A percentile compares a stretch with the other conserved stretches of the same genome.
These are phyloP conservation scores for Spinellus fusiger DNA, from an alignment of 192 early-diverging fungal species.

Conservation along the genomic window DNA sequence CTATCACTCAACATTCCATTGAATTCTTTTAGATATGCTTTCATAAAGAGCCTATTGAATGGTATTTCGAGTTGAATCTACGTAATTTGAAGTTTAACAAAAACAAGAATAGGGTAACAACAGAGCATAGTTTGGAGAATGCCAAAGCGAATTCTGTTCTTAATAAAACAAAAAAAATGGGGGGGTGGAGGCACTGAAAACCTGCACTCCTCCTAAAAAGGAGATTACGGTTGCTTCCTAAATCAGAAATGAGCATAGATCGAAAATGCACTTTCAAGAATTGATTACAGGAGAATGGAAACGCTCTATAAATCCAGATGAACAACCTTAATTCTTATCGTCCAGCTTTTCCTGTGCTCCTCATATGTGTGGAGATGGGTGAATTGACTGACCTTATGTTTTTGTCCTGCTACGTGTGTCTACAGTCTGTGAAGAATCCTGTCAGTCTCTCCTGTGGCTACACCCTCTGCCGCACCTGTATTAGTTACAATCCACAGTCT, in stretches of 20 bases:
- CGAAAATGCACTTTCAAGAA: not conserved
- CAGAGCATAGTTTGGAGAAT: too few species aligned
- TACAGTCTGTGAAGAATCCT: conserved; percentile 2
- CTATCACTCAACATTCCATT: too few species aligned
- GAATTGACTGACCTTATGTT: not conserved
- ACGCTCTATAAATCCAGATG: not conserved
- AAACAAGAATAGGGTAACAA: too few species aligned
- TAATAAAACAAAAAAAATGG: not conserved
- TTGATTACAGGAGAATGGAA: not conserved
- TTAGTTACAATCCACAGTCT: not conserved
- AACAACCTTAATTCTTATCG: not conserved
- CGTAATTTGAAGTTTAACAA: too few species aligned
- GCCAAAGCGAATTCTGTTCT: too few species aligned
- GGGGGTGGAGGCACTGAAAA: not conserved
- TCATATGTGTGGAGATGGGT: not conserved
- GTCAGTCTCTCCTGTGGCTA: conserved; percentile 13
- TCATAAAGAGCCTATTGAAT: too few species aligned
- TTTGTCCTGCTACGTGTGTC: conserved; percentile 6
- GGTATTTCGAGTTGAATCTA: too few species aligned
- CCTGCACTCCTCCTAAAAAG: too few species aligned
- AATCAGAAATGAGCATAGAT: not conserved
- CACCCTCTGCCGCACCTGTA: conserved; percentile 8
- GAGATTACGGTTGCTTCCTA: not conserved
- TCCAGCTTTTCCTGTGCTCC: not conserved
- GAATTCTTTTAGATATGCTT: too few species aligned